Evolutionary conservation across 768 basidiomycete species (phyloP).

Genomic region (Russula brevipes): DNA sequence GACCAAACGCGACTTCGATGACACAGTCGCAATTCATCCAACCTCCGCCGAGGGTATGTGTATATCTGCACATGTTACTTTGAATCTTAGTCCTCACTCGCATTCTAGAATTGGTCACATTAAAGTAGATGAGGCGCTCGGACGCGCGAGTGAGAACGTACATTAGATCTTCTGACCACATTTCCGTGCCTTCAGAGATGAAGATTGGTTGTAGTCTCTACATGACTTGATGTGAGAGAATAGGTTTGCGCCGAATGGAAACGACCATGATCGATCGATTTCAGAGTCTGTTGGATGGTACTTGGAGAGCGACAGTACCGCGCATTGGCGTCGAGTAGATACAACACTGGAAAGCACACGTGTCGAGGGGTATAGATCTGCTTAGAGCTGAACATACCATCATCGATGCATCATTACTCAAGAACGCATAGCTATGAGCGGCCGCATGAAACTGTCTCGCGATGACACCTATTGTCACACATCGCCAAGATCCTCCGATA

Average conservation of each 20-base stretch:
- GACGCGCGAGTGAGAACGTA: neutral
- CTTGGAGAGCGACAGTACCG: neutral
- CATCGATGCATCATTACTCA: neutral
- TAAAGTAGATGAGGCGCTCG: slow-evolving; percentile 36
- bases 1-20: slow-evolving; percentile 75
- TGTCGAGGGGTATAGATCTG: neutral
- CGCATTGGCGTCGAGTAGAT: neutral
- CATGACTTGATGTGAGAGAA: neutral
- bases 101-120: slow-evolving; percentile 50
- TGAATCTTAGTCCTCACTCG: neutral
- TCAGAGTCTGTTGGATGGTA: neutral
- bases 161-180: neutral
- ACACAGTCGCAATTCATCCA: slow-evolving; percentile 90
- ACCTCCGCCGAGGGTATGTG: slow-evolving; percentile 73
- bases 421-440: neutral
- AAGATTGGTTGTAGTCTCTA: neutral
- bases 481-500: slow-evolving; percentile 73
- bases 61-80: slow-evolving; percentile 7
- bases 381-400: neutral
- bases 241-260: too few species aligned
- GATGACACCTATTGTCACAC: slow-evolving; percentile 27
- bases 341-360: neutral
- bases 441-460: neutral
- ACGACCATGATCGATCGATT: neutral
- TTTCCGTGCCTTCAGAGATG: neutral